phyloP scores from a whole-genome alignment of 139 green algal genomes.

The Tetratostichococcus sp. region DNA sequence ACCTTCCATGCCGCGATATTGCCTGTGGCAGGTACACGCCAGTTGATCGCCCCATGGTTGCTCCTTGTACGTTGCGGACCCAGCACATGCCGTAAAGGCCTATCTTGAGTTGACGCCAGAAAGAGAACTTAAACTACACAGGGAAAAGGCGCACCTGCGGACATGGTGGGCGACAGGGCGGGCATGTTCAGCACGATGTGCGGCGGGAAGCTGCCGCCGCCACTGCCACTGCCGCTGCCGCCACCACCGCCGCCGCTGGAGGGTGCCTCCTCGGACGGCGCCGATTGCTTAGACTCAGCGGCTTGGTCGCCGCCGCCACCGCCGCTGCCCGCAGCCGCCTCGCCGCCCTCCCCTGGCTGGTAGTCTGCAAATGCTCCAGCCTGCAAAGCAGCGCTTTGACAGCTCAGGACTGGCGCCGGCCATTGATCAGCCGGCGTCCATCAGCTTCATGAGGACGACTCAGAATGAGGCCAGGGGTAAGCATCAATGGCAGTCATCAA shows the following conservation, averaged over 20 bases:
- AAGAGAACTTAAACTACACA: too few species aligned
- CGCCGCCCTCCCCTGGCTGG: conserved; percentile 10
- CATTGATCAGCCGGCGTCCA: too few species aligned
- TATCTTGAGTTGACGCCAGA: too few species aligned
- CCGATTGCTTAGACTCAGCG: too few species aligned
- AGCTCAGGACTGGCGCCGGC: too few species aligned
- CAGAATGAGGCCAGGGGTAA: too few species aligned
- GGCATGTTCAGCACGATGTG: conserved; percentile 76
- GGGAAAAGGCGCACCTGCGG: conserved; percentile 56
- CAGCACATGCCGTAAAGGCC: too few species aligned
- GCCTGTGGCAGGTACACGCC: conserved; percentile 33
- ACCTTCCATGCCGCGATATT: conserved; percentile 87
- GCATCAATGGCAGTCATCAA: too few species aligned
- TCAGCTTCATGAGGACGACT: too few species aligned
- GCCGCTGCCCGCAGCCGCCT: background rate
- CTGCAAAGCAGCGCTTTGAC: background rate
- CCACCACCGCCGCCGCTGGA: conserved; percentile 5
- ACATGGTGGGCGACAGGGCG: conserved; percentile 90
- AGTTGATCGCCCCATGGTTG: too few species aligned
- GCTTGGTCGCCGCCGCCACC: background rate
- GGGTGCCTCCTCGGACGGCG: background rate
- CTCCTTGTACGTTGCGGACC: too few species aligned
- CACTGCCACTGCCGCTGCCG: conserved; percentile 3
- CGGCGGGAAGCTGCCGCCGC: conserved; percentile 31
- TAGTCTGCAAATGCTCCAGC: conserved; percentile 64